A percentile compares a stretch with the other conserved stretches of the same genome.
These are phyloP conservation scores for Wickerhamiella allomyrinae DNA, from an alignment of 805 yeast species.

Conservation along the genomic window DNA sequence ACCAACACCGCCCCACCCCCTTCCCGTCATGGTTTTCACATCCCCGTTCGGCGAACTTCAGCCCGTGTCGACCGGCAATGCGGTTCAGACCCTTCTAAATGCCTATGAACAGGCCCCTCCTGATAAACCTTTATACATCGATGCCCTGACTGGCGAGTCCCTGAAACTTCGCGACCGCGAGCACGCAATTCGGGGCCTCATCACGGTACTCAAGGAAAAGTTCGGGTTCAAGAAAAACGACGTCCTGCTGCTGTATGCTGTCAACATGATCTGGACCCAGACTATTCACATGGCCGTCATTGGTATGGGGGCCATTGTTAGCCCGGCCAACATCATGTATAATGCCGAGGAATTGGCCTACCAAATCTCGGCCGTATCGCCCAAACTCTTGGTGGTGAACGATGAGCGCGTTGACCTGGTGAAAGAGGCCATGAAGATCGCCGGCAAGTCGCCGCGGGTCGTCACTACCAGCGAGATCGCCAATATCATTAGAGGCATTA, in stretches of 20 bases:
- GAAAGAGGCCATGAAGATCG: slow-evolving; percentile 6
- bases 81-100: not conserved
- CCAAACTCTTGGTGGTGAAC: slow-evolving; percentile 13
- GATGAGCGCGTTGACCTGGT: slow-evolving; percentile 9
- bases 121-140: slow-evolving; percentile 6
- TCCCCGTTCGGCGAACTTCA: not conserved
- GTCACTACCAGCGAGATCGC: slow-evolving; percentile 5
- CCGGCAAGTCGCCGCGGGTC: slow-evolving; percentile 4
- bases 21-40: slow-evolving; percentile 1
- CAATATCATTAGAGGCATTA: slow-evolving; percentile 1
- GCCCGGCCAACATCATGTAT: slow-evolving; percentile 26
- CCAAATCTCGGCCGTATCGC: slow-evolving; percentile 17
- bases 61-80: not conserved
- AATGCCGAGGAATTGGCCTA: slow-evolving; percentile 22
- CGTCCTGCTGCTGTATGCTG: slow-evolving; percentile 21
- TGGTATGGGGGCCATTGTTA: slow-evolving; percentile 20
- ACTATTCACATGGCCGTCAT: slow-evolving; percentile 21
- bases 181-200: slow-evolving; percentile 10
- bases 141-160: slow-evolving; percentile 16
- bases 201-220: slow-evolving; percentile 14
- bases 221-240: slow-evolving; percentile 17
- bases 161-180: slow-evolving; percentile 11
- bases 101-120: not conserved
- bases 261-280: slow-evolving; percentile 21
- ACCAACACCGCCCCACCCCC: too few species aligned